Percentiles rank a stretch among this genome's conserved stretches.
phyloP scores from a whole-genome alignment of 192 early-diverging fungal genomes.

The Backusella psychrophila region DNA sequence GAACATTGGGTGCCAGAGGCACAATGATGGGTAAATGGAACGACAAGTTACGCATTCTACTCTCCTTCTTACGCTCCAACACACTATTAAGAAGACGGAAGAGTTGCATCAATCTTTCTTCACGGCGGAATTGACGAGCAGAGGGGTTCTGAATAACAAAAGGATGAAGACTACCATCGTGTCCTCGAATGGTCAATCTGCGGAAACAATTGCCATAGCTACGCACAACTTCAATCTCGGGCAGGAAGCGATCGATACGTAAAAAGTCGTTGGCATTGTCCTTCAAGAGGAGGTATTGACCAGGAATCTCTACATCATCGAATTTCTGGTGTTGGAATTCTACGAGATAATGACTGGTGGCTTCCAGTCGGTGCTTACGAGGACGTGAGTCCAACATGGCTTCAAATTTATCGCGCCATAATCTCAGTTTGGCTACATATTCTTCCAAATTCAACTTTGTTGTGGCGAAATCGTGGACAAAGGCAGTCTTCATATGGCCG shows the following conservation, averaged over 20 bases:
- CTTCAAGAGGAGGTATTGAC: constrained; percentile 82
- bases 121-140: constrained; percentile 81
- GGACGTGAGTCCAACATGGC: constrained; percentile 81
- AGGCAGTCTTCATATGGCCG: constrained; percentile 75
- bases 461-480: constrained; percentile 91
- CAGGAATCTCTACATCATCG: constrained; percentile 98
- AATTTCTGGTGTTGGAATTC: constrained; percentile 99
- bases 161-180: constrained; percentile 85
- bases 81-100: constrained; percentile 90
- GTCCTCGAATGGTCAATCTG: constrained; percentile 83
- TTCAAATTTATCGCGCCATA: constrained; percentile 95
- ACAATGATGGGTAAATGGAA: constrained; percentile 92
- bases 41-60: constrained; percentile 70
- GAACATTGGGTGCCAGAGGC: constrained; percentile 87
- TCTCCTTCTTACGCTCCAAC: constrained; percentile 80
- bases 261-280: constrained; percentile 90
- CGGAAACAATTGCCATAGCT: constrained; percentile 73
- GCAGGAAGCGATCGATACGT: constrained; percentile 92
- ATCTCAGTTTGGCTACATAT: constrained; percentile 83
- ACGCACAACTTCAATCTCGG: constrained; percentile 84
- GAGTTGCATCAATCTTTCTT: constrained; percentile 94
- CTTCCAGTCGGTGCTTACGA: constrained; percentile 78
- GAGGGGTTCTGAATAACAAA: constrained; percentile 97
- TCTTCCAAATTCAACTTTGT: constrained; percentile 80
- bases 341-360: constrained; percentile 88